phyloP scores from a whole-genome alignment of 176 grass and related monocot genomes.

The Lolium perenne region DNA sequence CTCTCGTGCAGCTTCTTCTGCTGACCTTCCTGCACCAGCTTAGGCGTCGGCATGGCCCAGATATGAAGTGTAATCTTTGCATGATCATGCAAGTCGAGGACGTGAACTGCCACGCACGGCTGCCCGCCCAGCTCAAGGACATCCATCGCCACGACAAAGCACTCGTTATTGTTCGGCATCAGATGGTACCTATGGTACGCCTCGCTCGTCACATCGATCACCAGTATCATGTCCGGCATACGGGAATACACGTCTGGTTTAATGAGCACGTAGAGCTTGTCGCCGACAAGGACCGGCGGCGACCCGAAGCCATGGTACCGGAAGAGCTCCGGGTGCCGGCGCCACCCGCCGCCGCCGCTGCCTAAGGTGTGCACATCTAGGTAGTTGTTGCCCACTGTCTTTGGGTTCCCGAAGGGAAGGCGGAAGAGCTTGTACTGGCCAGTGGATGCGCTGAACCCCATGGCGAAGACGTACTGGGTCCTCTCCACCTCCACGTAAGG shows the following conservation, averaged over 20 bases:
- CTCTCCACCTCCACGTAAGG: no score
- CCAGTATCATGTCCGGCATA: not conserved
- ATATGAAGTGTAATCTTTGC: no score
- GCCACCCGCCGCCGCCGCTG: not conserved
- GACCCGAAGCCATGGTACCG: not conserved
- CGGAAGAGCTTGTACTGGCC: not conserved
- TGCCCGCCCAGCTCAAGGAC: not conserved
- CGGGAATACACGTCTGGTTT: rapidly evolving
- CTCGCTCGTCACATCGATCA: not conserved
- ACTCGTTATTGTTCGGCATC: not conserved
- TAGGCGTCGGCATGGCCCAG: not conserved
- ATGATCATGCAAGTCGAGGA: no score
- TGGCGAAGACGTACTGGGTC: not conserved
- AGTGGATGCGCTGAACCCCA: not conserved
- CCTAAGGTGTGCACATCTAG: not conserved
- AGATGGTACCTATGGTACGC: not conserved
- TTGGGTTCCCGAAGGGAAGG: not conserved
- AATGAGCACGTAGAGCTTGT: not conserved
- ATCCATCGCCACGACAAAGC: not conserved
- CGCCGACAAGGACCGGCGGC: not conserved
- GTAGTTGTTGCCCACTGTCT: not conserved
- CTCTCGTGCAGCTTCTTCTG: not conserved
- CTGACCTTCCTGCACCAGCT: not conserved
- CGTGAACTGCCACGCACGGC: not conserved
- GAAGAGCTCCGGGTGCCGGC: not conserved